phyloP scores from a whole-genome alignment of 2,329 filamentous ascomycete genomes.

The Botryotinia calthae region DNA sequence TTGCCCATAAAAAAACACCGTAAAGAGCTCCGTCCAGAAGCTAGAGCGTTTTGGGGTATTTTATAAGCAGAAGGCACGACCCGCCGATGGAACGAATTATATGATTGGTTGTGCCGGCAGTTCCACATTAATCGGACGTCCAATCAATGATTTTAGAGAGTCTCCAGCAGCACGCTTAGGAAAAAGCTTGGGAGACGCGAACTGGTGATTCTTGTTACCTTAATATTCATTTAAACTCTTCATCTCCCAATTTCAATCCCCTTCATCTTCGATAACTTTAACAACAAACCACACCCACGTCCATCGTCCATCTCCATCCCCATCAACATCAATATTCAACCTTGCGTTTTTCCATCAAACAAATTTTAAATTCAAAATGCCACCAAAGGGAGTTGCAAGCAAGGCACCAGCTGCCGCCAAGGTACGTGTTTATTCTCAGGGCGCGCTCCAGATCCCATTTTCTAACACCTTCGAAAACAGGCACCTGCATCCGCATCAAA shows the following conservation, averaged over 20 bases:
- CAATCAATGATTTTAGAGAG: constrained; percentile 4
- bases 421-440: constrained; percentile 48
- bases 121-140: neutral
- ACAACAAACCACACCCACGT: constrained; percentile 10
- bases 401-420: constrained; percentile 78
- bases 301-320: neutral
- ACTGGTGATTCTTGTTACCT: no score
- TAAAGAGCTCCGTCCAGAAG: neutral
- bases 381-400: constrained; percentile 78
- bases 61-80: neutral
- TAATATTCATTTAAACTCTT: constrained; percentile 1
- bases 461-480: neutral
- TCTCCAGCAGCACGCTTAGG: neutral
- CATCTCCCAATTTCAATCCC: constrained; percentile 9
- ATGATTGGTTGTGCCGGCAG: neutral
- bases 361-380: constrained; percentile 64
- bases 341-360: constrained; percentile 37
- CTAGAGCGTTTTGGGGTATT: neutral
- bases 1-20: neutral
- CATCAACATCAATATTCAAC: constrained; percentile 1
- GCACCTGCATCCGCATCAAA: constrained; percentile 61
- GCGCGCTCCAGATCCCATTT: neutral
- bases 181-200: neutral
- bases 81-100: neutral
- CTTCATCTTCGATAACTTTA: constrained; percentile 2